A percentile compares a stretch with the other conserved stretches of the same genome.
Conservation (phyloP, 148 eudicot species). For the Polygonum aviculare region DNA sequence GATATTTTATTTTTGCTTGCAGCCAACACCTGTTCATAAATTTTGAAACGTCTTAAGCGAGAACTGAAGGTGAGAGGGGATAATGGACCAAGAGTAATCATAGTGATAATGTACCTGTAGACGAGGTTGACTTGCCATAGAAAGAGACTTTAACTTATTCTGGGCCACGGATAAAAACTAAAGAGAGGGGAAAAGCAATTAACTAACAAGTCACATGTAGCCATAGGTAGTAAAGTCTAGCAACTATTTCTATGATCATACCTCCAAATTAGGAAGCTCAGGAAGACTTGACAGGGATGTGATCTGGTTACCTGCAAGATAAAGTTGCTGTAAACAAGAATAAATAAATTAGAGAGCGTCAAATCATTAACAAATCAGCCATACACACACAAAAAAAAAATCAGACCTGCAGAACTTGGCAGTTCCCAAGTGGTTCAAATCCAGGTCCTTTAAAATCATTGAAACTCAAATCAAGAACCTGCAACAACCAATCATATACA, state of each 20-base stretch:
- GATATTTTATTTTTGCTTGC: conserved; percentile 95
- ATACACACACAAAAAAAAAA: not conserved
- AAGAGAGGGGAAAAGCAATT: conserved; percentile 1
- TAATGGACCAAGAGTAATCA: not conserved
- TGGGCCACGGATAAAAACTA: conserved; percentile 97
- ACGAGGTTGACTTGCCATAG: conserved; percentile 99
- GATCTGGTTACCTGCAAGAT: conserved; percentile 98
- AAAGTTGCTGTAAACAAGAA: conserved; percentile 68
- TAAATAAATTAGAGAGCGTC: conserved; percentile 2
- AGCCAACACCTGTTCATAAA: conserved; percentile 65
- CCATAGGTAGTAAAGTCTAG: not conserved
- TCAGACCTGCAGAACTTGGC: conserved; percentile 80
- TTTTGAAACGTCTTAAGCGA: not conserved
- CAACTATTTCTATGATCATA: conserved; percentile 13
- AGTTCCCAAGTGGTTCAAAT: conserved; percentile 90
- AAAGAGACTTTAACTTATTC: conserved; percentile 86
- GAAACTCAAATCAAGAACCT: conserved; percentile 99
- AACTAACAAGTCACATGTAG: not conserved
- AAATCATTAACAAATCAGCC: not conserved
- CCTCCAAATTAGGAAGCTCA: conserved; percentile 95
- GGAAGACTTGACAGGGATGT: conserved; percentile 87
- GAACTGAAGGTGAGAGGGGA: not conserved
- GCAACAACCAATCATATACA: conserved; percentile 11
- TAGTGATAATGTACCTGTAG: conserved; percentile 55
- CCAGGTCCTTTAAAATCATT: conserved; percentile 96